These are phyloP conservation scores for slime mould (Dictyostelium discoideum) DNA, from an alignment of 78 protist species.

Conservation along the genomic window DNA sequence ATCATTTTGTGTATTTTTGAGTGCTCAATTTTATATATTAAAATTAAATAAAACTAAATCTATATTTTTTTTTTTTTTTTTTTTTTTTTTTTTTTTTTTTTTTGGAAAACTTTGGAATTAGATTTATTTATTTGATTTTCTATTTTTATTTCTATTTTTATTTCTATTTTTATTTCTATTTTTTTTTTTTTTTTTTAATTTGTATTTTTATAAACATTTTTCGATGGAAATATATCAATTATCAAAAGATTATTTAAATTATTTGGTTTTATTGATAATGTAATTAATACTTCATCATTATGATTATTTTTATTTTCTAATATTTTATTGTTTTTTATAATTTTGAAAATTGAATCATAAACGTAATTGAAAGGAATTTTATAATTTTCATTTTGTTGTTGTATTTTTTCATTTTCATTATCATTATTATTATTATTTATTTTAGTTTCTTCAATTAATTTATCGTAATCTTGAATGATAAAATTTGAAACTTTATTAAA, in stretches of 20 bases:
- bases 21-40: too few relatives aligned
- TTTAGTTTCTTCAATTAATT: not conserved
- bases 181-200: too few relatives aligned
- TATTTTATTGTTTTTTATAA: not conserved
- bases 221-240: not conserved
- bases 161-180: too few relatives aligned
- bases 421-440: not conserved
- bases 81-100: too few relatives aligned
- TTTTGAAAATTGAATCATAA: not conserved
- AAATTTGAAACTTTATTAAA: not conserved
- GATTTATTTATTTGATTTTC: too few relatives aligned
- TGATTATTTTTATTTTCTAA: not conserved
- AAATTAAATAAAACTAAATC: too few relatives aligned
- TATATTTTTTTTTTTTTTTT: too few relatives aligned
- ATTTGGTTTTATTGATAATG: constrained; percentile 4
- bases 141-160: too few relatives aligned
- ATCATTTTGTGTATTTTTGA: too few relatives aligned
- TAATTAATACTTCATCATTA: not conserved
- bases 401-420: too few relatives aligned
- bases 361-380: not conserved
- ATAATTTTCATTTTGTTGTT: not conserved
- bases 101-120: too few relatives aligned
- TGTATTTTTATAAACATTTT: not conserved
- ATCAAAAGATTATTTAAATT: not conserved
- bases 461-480: not conserved